phyloP scores from a whole-genome alignment of 345 rosid species.

The Punica granatum region DNA sequence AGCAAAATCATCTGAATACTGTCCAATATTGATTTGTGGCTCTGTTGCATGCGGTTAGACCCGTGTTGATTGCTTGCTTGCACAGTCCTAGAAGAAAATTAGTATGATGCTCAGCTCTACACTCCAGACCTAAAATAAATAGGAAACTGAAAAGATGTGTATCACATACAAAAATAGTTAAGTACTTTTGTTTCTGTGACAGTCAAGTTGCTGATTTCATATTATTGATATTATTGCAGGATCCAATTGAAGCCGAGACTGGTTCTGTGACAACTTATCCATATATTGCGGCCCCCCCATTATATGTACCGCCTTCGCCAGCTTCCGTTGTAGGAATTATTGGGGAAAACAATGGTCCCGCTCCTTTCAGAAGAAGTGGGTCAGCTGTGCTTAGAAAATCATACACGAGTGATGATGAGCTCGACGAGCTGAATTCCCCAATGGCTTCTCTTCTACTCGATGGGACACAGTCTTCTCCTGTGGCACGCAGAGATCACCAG shows the following conservation, averaged over 20 bases:
- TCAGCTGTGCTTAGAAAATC: conserved; percentile 64
- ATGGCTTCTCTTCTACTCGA: conserved; percentile 43
- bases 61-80: too few relatives aligned
- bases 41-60: too few relatives aligned
- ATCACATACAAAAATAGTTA: too few relatives aligned
- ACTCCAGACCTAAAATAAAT: too few relatives aligned
- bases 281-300: conserved; percentile 47
- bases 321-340: conserved; percentile 30
- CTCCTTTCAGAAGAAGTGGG: conserved; percentile 47
- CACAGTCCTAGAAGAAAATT: too few relatives aligned
- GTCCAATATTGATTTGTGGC: neutral
- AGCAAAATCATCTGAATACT: neutral
- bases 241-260: conserved; percentile 29
- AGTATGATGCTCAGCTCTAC: too few relatives aligned
- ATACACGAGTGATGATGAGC: conserved; percentile 82
- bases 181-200: neutral
- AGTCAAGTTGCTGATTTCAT: neutral
- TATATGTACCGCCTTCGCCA: conserved; percentile 57
- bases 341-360: conserved; percentile 34
- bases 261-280: conserved; percentile 42
- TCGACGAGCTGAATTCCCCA: conserved; percentile 74
- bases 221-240: conserved; percentile 23
- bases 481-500: conserved; percentile 17
- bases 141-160: too few relatives aligned
- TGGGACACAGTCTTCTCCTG: conserved; percentile 23